Conservation (phyloP, 305 asterid species). For the Fraxinus albicans region DNA sequence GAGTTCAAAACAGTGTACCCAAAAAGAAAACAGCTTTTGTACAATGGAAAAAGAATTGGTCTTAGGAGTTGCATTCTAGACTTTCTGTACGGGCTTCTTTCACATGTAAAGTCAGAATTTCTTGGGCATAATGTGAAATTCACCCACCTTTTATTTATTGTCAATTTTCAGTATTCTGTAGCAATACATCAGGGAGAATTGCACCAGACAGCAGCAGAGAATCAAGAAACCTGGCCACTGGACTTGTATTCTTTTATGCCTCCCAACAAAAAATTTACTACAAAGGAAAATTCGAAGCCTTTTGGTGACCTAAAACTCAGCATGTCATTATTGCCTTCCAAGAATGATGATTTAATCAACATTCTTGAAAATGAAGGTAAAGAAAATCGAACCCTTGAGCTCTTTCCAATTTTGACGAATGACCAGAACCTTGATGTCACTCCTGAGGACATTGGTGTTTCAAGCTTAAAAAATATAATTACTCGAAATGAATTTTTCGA, state of each 20-base stretch:
- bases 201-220: constrained; percentile 25
- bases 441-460: constrained; percentile 16
- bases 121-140: constrained; percentile 34
- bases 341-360: constrained; percentile 17
- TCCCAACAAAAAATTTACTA: not conserved
- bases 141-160: constrained; percentile 16
- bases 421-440: not conserved
- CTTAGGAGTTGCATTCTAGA: constrained; percentile 35
- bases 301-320: constrained; percentile 19
- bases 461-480: not conserved
- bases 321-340: constrained; percentile 15
- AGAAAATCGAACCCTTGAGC: constrained; percentile 36
- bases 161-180: constrained; percentile 34
- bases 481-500: constrained; percentile 40
- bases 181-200: constrained; percentile 31
- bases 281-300: constrained; percentile 20
- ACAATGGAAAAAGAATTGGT: constrained; percentile 40
- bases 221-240: constrained; percentile 29
- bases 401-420: constrained; percentile 34
- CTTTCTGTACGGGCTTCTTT: constrained; percentile 24
- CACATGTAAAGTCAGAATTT: constrained; percentile 31
- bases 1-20: constrained; percentile 26
- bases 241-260: not conserved
- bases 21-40: constrained; percentile 24
- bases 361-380: constrained; percentile 20